Percentiles rank a stretch among this genome's conserved stretches.
These are phyloP conservation scores for Triangularia verruculosa DNA, from an alignment of 2,329 filamentous ascomycete species.

Conservation along the genomic window DNA sequence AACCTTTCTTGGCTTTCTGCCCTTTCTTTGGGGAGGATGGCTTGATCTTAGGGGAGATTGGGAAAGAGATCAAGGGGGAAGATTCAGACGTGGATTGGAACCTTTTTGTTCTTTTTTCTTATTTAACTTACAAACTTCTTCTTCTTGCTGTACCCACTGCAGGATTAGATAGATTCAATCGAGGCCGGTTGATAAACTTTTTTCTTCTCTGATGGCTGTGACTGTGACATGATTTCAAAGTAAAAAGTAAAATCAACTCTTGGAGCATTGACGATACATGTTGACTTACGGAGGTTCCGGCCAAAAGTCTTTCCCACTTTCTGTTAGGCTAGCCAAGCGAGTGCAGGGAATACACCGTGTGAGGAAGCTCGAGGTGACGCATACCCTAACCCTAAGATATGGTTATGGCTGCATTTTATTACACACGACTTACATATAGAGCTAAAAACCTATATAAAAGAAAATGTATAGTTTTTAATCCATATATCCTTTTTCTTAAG, in stretches of 20 bases:
- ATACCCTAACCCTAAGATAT: no score
- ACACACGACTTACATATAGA: no score
- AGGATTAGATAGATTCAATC: conserved; percentile 4
- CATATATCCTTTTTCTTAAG: no score
- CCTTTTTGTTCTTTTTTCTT: neutral
- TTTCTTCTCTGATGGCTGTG: neutral
- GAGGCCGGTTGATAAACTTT: neutral
- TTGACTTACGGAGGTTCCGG: neutral
- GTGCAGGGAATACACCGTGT: no score
- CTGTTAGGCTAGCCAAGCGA: no score
- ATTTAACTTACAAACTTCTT: neutral
- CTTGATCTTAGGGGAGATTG: neutral
- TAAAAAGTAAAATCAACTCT: neutral
- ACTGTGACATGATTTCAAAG: neutral
- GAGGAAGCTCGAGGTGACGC: no score
- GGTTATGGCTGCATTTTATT: no score
- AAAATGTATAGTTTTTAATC: no score
- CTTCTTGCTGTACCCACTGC: neutral
- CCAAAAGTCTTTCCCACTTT: no score
- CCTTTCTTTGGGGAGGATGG: neutral
- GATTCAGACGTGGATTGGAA: neutral
- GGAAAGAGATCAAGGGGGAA: neutral
- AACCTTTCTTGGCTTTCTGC: neutral
- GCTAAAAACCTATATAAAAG: no score
- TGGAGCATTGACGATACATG: neutral